These are phyloP conservation scores for Xylaria curta DNA, from an alignment of 495 filamentous ascomycete genomes.

Conservation along the genomic window DNA sequence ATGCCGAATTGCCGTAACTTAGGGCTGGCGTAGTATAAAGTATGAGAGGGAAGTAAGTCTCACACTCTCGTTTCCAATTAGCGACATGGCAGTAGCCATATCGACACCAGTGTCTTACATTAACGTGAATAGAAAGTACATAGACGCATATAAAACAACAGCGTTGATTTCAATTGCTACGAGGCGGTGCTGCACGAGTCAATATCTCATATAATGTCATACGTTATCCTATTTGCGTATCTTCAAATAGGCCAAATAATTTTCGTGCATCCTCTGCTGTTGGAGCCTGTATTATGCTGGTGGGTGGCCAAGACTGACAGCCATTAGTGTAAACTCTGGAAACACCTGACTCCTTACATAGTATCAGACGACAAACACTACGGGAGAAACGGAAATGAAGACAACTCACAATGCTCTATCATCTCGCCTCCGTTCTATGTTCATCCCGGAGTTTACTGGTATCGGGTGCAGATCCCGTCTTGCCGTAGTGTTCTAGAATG, in stretches of 20 bases:
- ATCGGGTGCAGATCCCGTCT: slow-evolving; percentile 21
- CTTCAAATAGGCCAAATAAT: not conserved
- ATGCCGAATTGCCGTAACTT: no score
- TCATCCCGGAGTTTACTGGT: not conserved
- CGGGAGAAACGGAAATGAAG: not conserved
- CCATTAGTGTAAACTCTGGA: not conserved
- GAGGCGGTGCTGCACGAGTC: not conserved
- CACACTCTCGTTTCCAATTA: no score
- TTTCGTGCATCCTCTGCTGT: not conserved
- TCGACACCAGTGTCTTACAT: no score
- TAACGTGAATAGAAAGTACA: no score
- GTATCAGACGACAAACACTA: not conserved
- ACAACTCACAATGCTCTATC: not conserved
- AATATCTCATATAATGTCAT: not conserved
- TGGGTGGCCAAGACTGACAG: not conserved
- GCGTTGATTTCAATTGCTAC: no score
- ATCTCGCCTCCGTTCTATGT: not conserved
- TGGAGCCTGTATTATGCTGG: not conserved
- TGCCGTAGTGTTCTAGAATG: slow-evolving; percentile 13
- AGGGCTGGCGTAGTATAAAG: no score
- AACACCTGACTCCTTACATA: not conserved
- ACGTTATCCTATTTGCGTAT: not conserved
- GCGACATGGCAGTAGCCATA: no score
- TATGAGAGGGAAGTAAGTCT: no score
- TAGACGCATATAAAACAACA: no score